phyloP scores from a whole-genome alignment of 768 basidiomycete genomes.

The Boletus tomentosulus region DNA sequence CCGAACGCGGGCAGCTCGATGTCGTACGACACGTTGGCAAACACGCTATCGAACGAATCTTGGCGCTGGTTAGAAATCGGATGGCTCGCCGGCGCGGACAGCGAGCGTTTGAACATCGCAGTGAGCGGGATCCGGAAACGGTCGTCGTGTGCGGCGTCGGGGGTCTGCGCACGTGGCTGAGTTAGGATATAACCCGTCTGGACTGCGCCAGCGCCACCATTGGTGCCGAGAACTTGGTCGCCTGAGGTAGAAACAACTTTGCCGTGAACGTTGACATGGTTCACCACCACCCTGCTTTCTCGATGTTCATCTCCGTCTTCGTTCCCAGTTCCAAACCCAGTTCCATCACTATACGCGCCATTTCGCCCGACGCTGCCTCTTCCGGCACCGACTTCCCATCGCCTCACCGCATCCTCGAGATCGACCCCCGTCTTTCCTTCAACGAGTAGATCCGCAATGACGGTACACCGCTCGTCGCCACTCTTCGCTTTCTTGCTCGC shows the following conservation, averaged over 20 bases:
- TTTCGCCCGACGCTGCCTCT: slow-evolving; percentile 4
- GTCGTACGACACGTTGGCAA: slow-evolving; percentile 30
- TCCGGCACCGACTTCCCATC: slow-evolving; percentile 35
- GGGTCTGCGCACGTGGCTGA: slow-evolving; percentile 27
- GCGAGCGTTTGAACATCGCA: slow-evolving; percentile 62
- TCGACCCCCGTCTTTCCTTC: slow-evolving; percentile 64
- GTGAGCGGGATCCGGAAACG: slow-evolving; percentile 51
- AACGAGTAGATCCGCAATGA: slow-evolving; percentile 63
- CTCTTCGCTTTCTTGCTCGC: slow-evolving; percentile 27
- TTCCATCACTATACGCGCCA: neutral
- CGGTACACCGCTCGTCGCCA: slow-evolving; percentile 54
- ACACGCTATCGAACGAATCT: slow-evolving; percentile 27
- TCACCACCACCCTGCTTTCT: slow-evolving; percentile 7
- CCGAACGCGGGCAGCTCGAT: slow-evolving; percentile 19
- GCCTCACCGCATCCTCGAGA: slow-evolving; percentile 56
- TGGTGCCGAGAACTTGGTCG: neutral
- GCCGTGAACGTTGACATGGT: slow-evolving; percentile 1
- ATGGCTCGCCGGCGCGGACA: slow-evolving; percentile 48
- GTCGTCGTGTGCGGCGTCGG: slow-evolving; percentile 20
- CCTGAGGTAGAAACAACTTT: slow-evolving; percentile 3
- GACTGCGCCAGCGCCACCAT: neutral
- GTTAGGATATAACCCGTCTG: neutral
- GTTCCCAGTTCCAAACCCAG: slow-evolving; percentile 1
- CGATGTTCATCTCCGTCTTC: slow-evolving; percentile 24
- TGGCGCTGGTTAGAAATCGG: slow-evolving; percentile 18